Evolutionary conservation across 495 filamentous ascomycete genomes (phyloP).

Genomic region (Platismatia glauca): DNA sequence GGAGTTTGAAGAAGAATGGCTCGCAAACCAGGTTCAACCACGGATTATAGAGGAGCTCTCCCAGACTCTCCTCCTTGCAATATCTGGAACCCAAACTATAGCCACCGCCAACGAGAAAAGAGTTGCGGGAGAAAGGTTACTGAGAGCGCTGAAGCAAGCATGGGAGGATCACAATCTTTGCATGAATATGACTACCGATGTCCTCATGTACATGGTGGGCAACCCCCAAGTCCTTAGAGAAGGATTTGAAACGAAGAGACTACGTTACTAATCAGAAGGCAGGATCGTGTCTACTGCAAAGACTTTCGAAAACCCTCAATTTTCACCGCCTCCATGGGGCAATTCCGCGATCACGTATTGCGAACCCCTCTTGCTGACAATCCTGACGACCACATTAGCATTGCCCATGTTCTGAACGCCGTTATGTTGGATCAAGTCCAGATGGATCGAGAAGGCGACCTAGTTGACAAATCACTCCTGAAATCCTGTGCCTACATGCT

Average conservation of each 20-base stretch:
- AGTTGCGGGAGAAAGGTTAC: conserved; percentile 71
- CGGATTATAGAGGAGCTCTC: conserved; percentile 54
- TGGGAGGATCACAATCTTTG: conserved; percentile 86
- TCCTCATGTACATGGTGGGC: conserved; percentile 92
- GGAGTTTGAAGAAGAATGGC: conserved; percentile 70
- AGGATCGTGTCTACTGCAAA: conserved; percentile 69
- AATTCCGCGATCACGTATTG: conserved; percentile 81
- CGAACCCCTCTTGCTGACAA: conserved; percentile 36
- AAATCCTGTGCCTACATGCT: conserved; percentile 84
- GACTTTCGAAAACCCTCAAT: conserved; percentile 70
- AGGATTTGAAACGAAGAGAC: not conserved
- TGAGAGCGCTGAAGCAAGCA: conserved; percentile 61
- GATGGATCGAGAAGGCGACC: conserved; percentile 83
- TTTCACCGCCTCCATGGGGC: conserved; percentile 70
- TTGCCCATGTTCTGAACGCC: conserved; percentile 64
- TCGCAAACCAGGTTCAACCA: conserved; percentile 57
- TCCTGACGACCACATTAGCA: conserved; percentile 35
- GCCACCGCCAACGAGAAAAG: conserved; percentile 66
- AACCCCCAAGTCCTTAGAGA: not conserved
- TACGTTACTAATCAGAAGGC: not conserved
- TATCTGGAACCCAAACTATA: conserved; percentile 31
- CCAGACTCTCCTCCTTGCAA: conserved; percentile 43
- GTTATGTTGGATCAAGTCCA: conserved; percentile 86
- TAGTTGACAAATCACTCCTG: conserved; percentile 75
- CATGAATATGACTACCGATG: conserved; percentile 97